These are phyloP conservation scores for Volvox reticuliferus DNA, from an alignment of 139 green algal species.

Conservation along the genomic window DNA sequence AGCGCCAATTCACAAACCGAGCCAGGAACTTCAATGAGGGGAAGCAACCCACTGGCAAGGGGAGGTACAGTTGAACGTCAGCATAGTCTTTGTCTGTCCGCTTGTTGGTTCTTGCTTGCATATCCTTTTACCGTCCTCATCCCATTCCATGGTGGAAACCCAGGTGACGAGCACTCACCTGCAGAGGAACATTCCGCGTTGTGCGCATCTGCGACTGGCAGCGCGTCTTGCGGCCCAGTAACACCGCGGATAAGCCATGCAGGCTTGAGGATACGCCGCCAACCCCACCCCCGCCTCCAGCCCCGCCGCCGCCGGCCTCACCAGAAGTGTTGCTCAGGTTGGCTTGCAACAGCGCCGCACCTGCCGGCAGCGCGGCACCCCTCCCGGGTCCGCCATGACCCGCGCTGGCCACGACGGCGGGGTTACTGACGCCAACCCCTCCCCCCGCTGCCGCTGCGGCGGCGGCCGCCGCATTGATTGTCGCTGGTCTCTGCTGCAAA, in stretches of 20 bases:
- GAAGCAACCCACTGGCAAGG: too few relatives aligned
- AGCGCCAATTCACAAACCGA: too few relatives aligned
- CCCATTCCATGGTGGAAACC: too few relatives aligned
- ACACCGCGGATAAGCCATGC: background rate
- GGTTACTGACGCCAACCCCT: background rate
- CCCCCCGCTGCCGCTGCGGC: background rate
- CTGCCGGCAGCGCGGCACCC: background rate
- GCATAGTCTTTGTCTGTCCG: too few relatives aligned
- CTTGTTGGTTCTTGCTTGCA: too few relatives aligned
- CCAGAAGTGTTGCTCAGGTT: constrained; percentile 8
- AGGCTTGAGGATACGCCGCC: background rate
- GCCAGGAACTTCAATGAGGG: too few relatives aligned
- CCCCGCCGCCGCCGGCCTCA: constrained; percentile 1
- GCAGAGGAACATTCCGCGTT: background rate
- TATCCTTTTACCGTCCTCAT: too few relatives aligned
- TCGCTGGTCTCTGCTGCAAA: background rate
- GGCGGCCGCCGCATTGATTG: background rate
- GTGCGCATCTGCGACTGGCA: background rate
- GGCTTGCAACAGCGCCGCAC: background rate
- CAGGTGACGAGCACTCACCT: background rate
- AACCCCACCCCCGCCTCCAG: background rate
- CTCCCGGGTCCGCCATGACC: background rate
- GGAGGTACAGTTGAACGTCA: too few relatives aligned
- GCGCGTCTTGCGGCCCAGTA: constrained; percentile 27
- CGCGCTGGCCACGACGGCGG: background rate